Percentiles rank a stretch among this genome's conserved stretches.
Conservation (phyloP, 2,329 filamentous ascomycete species). For the Passalora sequoiae region DNA sequence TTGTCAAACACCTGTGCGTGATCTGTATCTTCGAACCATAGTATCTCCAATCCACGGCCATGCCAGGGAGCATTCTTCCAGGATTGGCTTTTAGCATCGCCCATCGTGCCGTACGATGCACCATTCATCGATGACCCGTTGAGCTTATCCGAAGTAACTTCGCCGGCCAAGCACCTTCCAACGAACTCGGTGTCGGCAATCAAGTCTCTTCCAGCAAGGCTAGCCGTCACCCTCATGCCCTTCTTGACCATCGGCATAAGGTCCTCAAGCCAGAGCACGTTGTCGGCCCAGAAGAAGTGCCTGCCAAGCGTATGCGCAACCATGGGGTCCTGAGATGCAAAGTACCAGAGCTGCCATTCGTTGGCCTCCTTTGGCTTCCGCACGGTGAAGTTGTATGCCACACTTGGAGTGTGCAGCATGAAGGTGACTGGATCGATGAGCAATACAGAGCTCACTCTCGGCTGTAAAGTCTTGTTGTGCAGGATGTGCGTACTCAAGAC, state of each 20-base stretch:
- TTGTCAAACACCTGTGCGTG: constrained; percentile 60
- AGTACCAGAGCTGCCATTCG: constrained; percentile 66
- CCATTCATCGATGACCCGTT: background rate
- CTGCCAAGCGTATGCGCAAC: constrained; percentile 59
- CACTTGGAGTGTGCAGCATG: constrained; percentile 62
- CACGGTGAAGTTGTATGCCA: constrained; percentile 66
- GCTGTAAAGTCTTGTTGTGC: constrained; percentile 41
- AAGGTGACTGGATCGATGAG: constrained; percentile 62
- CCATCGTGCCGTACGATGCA: constrained; percentile 15
- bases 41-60: constrained; percentile 49
- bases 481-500: constrained; percentile 60
- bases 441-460: constrained; percentile 46
- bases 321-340: constrained; percentile 62
- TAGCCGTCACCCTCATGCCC: constrained; percentile 49
- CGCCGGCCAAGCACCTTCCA: constrained; percentile 49
- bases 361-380: constrained; percentile 48
- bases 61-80: constrained; percentile 29
- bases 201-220: constrained; percentile 55
- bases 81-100: constrained; percentile 29
- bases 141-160: constrained; percentile 7
- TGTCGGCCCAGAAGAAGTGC: constrained; percentile 67
- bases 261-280: constrained; percentile 66
- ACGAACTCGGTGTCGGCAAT: constrained; percentile 60
- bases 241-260: constrained; percentile 37
- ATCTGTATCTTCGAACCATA: constrained; percentile 58